Percentiles rank a stretch among this genome's conserved stretches.
These are phyloP conservation scores for Fallopia convolvulus DNA, from an alignment of 148 eudicot species.

Conservation along the genomic window DNA sequence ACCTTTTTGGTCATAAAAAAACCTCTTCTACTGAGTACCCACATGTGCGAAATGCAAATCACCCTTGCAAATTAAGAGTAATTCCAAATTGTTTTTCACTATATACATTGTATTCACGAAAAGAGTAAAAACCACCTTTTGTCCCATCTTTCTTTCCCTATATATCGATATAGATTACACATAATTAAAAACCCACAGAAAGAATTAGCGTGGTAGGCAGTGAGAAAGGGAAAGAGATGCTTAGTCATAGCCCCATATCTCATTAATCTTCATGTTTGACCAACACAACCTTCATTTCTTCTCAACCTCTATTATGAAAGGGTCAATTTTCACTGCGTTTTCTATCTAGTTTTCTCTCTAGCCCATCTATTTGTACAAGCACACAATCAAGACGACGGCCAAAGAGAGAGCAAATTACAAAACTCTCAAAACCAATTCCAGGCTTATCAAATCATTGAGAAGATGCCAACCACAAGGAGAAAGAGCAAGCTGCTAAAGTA, in stretches of 20 bases:
- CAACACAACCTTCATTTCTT: neutral
- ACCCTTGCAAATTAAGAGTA: neutral
- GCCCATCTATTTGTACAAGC: neutral
- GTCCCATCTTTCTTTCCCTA: neutral
- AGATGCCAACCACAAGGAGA: neutral
- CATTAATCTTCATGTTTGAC: neutral
- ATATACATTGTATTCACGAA: neutral
- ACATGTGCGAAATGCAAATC: neutral
- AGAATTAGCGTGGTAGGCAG: neutral
- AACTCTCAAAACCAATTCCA: neutral
- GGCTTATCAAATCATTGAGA: neutral
- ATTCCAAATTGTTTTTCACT: neutral
- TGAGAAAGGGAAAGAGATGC: neutral
- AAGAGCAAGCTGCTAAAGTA: constrained; percentile 43
- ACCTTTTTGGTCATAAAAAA: neutral
- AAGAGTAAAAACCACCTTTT: neutral
- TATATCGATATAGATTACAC: neutral
- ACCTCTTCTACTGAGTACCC: neutral
- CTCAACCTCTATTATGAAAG: neutral
- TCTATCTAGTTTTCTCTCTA: neutral
- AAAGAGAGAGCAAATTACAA: neutral
- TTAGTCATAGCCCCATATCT: constrained; percentile 6
- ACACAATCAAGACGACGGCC: neutral
- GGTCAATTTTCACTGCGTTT: constrained; percentile 2
- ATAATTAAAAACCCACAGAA: neutral